Evolutionary conservation across 2,329 filamentous ascomycete species (phyloP), one percentile per base, ranked within the genome.

Genomic region (Trichophyton benhamiae): DNA sequence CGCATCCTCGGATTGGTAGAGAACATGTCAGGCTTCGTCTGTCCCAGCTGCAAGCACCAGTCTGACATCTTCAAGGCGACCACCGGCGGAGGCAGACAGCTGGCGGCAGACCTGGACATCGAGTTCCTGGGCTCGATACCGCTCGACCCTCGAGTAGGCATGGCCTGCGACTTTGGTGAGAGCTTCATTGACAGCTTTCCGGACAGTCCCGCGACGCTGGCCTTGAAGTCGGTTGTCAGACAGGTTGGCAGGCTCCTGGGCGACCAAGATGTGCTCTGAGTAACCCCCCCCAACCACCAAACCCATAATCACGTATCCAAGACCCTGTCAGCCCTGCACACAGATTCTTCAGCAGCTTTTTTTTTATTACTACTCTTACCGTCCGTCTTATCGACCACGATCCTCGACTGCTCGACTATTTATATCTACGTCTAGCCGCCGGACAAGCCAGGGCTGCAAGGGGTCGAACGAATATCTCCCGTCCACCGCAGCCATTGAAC

Each of bases 21-120:
- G 79, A 99, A 99, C 71, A 99, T 99, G 94, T 89, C 87, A 62
- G 90, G 91, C 2, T 99, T 97, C 68, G 91, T 99, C 60, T 99
- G 94, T 71, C 91, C 91, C 8, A 92, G 89, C 61, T 99, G 94
- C 75, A 88, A 84, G 60, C 85, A 91, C 61, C 79, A 84, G 68
- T 82, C 79, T 68, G 84, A 95, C 72, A 96, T 99, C 58, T 99
- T 99, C 78, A 82, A 85, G 67, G 86, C 94, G 9, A 95, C 89
- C 8, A 99, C 94, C 0, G 94, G 94, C 7, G 94, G 95, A 20
- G 94, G 89, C 1, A 80, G 81, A 61, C 84, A 83, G 48, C 74
- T 99, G 66, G 92, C 94, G 1, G 80, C 87, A 72, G 92, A 97
- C 73, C 90, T 92, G 81, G 83, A 82, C 1, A 88, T 99, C 13